phyloP scores from a whole-genome alignment of 768 basidiomycete genomes.

The Trametes cubensis region DNA sequence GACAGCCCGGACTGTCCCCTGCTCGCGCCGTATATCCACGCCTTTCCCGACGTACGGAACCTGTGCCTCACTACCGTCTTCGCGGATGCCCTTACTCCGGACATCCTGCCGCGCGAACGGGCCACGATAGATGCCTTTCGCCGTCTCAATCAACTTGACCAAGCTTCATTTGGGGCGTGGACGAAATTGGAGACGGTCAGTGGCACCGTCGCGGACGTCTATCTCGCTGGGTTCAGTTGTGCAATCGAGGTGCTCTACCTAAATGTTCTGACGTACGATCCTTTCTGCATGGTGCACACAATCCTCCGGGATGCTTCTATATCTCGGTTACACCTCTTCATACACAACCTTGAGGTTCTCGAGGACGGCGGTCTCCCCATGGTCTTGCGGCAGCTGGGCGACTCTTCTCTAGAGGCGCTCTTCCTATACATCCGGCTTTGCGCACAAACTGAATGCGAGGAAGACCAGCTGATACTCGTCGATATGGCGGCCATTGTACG shows the following conservation, averaged over 20 bases:
- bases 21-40: constrained; percentile 7
- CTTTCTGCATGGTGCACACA: neutral
- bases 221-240: constrained; percentile 1
- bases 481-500: neutral
- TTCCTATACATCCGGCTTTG: neutral
- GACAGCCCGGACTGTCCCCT: constrained; percentile 8
- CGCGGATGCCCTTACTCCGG: neutral
- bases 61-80: constrained; percentile 6
- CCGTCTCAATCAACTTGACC: neutral
- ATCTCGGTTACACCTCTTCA: neutral
- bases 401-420: neutral
- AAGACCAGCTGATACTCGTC: neutral
- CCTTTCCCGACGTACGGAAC: constrained; percentile 9
- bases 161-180: neutral
- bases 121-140: neutral
- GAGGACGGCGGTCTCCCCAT: neutral
- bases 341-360: neutral
- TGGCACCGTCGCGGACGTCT: constrained; percentile 8
- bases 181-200: constrained; percentile 14
- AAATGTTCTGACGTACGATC: constrained; percentile 1
- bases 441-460: neutral
- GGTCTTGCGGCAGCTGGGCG: neutral
- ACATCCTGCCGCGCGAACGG: neutral
- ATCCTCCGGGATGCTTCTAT: constrained; percentile 2
- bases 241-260: constrained; percentile 5